Percentiles rank a stretch among this genome's conserved stretches.
phyloP scores from a whole-genome alignment of 495 filamentous ascomycete genomes.

The Penicillium simplicissimum region DNA sequence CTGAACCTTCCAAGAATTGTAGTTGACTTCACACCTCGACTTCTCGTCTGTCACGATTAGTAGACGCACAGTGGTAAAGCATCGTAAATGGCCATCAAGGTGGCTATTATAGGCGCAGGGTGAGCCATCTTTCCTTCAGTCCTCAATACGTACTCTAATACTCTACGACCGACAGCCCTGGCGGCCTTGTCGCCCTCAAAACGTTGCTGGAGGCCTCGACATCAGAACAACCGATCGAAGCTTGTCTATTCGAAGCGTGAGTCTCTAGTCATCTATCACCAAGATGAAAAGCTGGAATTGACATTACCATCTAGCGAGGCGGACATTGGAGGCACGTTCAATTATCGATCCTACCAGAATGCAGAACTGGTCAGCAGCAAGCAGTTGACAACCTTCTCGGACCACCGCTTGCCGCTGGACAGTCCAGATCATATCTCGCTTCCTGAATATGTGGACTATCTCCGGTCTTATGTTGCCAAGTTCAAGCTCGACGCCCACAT shows the following conservation, averaged over 20 bases:
- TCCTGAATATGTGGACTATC: constrained; percentile 22
- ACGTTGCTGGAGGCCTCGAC: constrained; percentile 18
- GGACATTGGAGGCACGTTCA: constrained; percentile 22
- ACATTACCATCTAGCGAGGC: constrained; percentile 4
- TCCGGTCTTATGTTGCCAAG: constrained; percentile 17
- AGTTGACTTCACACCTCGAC: neutral
- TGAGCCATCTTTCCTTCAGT: neutral
- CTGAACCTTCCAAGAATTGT: neutral
- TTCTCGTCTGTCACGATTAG: neutral
- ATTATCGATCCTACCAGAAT: constrained; percentile 21
- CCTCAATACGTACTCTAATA: neutral
- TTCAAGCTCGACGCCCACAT: constrained; percentile 16
- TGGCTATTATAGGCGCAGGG: constrained; percentile 18
- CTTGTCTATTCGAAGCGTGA: constrained; percentile 20
- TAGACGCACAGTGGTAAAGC: too few species aligned
- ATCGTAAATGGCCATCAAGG: constrained; percentile 11
- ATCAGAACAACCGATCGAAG: constrained; percentile 18
- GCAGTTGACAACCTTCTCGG: constrained; percentile 23
- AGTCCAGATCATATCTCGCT: constrained; percentile 21
- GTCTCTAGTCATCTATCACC: neutral
- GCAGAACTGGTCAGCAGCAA: constrained; percentile 22
- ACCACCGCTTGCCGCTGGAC: constrained; percentile 18
- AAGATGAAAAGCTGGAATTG: too few species aligned
- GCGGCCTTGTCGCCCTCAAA: constrained; percentile 22
- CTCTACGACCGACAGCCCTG: constrained; percentile 1